Conservation (phyloP, 1,284 basidiomycete genomes). For the Austroboletus rostrupii region DNA sequence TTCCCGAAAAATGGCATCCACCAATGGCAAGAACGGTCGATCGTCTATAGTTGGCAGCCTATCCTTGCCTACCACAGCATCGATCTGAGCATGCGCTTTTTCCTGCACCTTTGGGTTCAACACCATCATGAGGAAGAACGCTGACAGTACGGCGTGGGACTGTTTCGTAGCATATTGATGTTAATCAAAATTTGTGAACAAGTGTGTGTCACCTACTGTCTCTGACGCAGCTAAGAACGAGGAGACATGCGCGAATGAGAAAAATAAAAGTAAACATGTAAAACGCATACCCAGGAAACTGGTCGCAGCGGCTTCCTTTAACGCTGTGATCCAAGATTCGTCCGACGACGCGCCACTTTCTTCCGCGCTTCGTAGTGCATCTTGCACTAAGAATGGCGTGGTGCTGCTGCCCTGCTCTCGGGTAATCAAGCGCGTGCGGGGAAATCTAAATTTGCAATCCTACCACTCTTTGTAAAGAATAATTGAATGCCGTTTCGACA, state of each 20-base stretch:
- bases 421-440: not conserved
- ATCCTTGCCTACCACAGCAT: slow-evolving; percentile 8
- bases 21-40: slow-evolving; percentile 13
- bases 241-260: not conserved
- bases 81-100: slow-evolving; percentile 15
- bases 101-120: slow-evolving; percentile 10
- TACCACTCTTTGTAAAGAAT: slow-evolving; percentile 10
- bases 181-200: not conserved
- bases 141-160: slow-evolving; percentile 8
- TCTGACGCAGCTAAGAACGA: slow-evolving; percentile 7
- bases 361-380: slow-evolving; percentile 9
- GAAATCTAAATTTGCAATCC: not conserved
- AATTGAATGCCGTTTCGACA: slow-evolving; percentile 16
- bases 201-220: slow-evolving; percentile 5
- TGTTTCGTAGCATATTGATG: not conserved
- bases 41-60: slow-evolving; percentile 14
- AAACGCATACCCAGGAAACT: slow-evolving; percentile 10
- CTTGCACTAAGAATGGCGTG: slow-evolving; percentile 13
- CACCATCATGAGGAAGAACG: slow-evolving; percentile 18
- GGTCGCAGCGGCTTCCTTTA: slow-evolving; percentile 10
- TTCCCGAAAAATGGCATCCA: slow-evolving; percentile 16
- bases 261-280: not conserved
- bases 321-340: slow-evolving; percentile 1
- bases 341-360: not conserved
- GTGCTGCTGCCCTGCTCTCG: not conserved